Conservation (phyloP, 2,329 filamentous ascomycete species). For the Aspergillus arachidicola region DNA sequence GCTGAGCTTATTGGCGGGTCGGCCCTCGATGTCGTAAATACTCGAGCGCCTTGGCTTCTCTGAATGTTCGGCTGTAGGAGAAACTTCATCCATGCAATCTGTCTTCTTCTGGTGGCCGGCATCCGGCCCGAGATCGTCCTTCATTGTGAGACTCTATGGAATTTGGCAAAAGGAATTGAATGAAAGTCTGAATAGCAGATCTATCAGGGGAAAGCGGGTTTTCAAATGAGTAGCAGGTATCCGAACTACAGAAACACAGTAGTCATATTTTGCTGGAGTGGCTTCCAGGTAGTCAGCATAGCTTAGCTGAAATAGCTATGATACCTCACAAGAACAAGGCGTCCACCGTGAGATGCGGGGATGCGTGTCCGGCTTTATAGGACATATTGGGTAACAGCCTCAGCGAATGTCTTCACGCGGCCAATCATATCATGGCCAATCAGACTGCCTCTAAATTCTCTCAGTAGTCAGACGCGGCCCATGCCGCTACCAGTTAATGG, state of each 20-base stretch:
- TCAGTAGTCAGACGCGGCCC: not conserved
- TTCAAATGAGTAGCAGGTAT: not conserved
- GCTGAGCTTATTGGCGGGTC: conserved; percentile 30
- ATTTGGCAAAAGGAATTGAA: not conserved
- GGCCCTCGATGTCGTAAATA: conserved; percentile 30
- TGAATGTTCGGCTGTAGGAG: conserved; percentile 14
- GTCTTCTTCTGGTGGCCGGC: not conserved
- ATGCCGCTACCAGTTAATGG: not conserved
- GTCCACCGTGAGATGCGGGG: not conserved
- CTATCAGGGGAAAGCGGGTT: not conserved
- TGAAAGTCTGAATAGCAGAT: not conserved
- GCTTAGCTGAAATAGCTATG: not conserved
- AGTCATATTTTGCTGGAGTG: not conserved
- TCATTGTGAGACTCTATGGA: not conserved
- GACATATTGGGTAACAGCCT: not conserved
- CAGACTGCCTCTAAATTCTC: not conserved
- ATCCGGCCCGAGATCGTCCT: not conserved
- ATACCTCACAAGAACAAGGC: not conserved
- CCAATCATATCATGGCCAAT: not conserved
- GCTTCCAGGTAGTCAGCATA: not conserved
- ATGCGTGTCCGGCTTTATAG: not conserved
- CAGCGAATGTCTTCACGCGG: not conserved
- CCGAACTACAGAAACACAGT: not conserved
- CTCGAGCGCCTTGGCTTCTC: conserved; percentile 17
- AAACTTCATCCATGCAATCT: not conserved